Conservation (phyloP, 495 filamentous ascomycete species). For the Penicillium tannophilum region DNA sequence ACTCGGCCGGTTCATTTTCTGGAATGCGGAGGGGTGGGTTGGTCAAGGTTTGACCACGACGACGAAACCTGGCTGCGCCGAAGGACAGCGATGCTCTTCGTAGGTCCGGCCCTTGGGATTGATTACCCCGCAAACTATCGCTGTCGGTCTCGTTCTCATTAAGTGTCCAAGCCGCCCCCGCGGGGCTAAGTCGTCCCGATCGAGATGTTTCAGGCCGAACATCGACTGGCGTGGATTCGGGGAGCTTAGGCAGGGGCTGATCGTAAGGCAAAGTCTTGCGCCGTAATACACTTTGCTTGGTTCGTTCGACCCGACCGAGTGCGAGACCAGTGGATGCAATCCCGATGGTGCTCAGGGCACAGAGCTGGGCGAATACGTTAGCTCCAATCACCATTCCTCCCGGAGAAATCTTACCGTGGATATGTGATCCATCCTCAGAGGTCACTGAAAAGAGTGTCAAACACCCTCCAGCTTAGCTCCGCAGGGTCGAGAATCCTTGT, state of each 20-base stretch:
- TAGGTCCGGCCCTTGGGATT: conserved; percentile 21
- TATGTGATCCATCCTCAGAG: conserved; percentile 51
- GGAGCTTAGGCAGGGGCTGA: conserved; percentile 20
- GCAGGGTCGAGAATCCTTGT: conserved; percentile 35
- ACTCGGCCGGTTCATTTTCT: conserved; percentile 38
- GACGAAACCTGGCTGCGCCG: conserved; percentile 51
- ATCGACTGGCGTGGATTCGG: conserved; percentile 25
- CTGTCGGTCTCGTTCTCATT: conserved; percentile 10
- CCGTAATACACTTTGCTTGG: conserved; percentile 28
- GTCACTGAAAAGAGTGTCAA: conserved; percentile 35
- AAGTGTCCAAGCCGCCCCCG: conserved; percentile 13
- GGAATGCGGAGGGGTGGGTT: conserved; percentile 33
- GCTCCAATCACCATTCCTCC: not conserved
- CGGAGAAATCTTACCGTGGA: conserved; percentile 41
- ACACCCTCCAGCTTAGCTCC: conserved; percentile 44
- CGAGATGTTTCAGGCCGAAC: conserved; percentile 31
- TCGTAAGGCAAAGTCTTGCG: conserved; percentile 34
- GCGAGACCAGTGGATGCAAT: conserved; percentile 66
- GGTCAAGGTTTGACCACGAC: conserved; percentile 44
- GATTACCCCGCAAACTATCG: conserved; percentile 11
- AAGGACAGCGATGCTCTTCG: conserved; percentile 50
- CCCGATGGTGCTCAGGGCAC: conserved; percentile 70
- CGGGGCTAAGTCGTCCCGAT: conserved; percentile 21
- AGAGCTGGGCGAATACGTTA: conserved; percentile 51
- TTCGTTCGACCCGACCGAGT: conserved; percentile 58